A percentile compares a stretch with the other conserved stretches of the same genome.
Conservation (phyloP, 2,329 filamentous ascomycete species). For the Nigrospora oryzae region DNA sequence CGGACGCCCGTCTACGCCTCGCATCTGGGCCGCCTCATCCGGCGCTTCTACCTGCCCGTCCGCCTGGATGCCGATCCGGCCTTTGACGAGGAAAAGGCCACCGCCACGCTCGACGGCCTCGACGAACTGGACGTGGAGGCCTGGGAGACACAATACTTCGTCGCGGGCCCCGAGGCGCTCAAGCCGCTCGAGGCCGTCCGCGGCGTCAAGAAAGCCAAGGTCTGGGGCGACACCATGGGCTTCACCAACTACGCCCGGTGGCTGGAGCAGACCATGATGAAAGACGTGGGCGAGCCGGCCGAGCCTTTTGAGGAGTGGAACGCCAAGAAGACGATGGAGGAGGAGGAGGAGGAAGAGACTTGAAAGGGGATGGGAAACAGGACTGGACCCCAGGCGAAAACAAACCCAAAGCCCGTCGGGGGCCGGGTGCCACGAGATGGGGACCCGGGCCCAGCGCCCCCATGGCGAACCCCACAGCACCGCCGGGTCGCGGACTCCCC, state of each 20-base stretch:
- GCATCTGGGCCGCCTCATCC: slow-evolving; percentile 21
- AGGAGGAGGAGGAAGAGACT: no score
- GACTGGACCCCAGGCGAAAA: no score
- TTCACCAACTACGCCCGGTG: slow-evolving; percentile 33
- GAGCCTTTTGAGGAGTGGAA: no score
- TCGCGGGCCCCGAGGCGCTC: slow-evolving; percentile 25
- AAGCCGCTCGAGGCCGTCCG: slow-evolving; percentile 32
- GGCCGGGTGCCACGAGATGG: no score
- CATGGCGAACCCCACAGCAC: no score
- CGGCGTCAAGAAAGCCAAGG: slow-evolving; percentile 24
- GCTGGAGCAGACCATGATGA: slow-evolving; percentile 22
- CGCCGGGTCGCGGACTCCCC: no score
- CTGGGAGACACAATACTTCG: slow-evolving; percentile 28
- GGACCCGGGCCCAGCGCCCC: no score
- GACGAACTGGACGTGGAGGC: slow-evolving; percentile 31
- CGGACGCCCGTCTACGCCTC: slow-evolving; percentile 15
- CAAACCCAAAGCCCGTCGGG: no score
- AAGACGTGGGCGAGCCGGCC: background rate
- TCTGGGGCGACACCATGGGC: slow-evolving; percentile 28
- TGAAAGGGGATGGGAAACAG: no score
- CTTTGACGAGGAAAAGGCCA: slow-evolving; percentile 20
- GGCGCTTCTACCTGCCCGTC: slow-evolving; percentile 28
- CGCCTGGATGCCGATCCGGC: slow-evolving; percentile 30
- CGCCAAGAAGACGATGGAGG: no score
- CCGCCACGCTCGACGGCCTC: slow-evolving; percentile 24